Percentiles rank a stretch among this genome's conserved stretches.
Conservation (phyloP, 257 asterid species). For the Forsythia suspensa region DNA sequence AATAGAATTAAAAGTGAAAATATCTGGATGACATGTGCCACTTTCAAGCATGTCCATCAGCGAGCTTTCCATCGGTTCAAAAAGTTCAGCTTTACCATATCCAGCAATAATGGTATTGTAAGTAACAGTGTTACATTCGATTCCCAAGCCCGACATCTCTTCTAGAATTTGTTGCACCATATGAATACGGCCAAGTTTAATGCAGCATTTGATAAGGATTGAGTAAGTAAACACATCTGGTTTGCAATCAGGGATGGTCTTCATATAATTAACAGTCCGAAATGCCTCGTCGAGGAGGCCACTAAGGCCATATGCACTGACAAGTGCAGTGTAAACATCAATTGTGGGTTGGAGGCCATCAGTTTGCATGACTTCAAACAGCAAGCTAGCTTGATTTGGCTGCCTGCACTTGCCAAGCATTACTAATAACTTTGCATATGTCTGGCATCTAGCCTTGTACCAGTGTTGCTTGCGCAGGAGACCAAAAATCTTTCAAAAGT, state of each 20-base stretch:
- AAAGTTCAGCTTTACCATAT: slow-evolving; percentile 71
- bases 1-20: slow-evolving; percentile 73
- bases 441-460: slow-evolving; percentile 75
- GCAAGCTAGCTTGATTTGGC: slow-evolving; percentile 65
- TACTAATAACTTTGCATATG: slow-evolving; percentile 71
- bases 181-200: slow-evolving; percentile 52
- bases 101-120: slow-evolving; percentile 83
- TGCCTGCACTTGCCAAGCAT: slow-evolving; percentile 94
- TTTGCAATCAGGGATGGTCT: slow-evolving; percentile 49
- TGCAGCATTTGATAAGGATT: slow-evolving; percentile 63
- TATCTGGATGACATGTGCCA: slow-evolving; percentile 62
- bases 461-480: slow-evolving; percentile 86
- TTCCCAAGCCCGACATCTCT: slow-evolving; percentile 67
- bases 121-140: slow-evolving; percentile 53
- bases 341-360: slow-evolving; percentile 78
- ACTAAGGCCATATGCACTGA: slow-evolving; percentile 63
- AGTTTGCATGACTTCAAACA: slow-evolving; percentile 60
- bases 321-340: slow-evolving; percentile 82
- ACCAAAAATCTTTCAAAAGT: slow-evolving; percentile 57
- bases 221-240: slow-evolving; percentile 90
- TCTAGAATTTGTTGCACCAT: slow-evolving; percentile 48
- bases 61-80: slow-evolving; percentile 65
- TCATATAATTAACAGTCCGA: slow-evolving; percentile 56
- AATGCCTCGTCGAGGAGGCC: slow-evolving; percentile 73
- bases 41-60: slow-evolving; percentile 67